phyloP scores from a whole-genome alignment of 2,329 filamentous ascomycete species.

The Corinectria fuckeliana region DNA sequence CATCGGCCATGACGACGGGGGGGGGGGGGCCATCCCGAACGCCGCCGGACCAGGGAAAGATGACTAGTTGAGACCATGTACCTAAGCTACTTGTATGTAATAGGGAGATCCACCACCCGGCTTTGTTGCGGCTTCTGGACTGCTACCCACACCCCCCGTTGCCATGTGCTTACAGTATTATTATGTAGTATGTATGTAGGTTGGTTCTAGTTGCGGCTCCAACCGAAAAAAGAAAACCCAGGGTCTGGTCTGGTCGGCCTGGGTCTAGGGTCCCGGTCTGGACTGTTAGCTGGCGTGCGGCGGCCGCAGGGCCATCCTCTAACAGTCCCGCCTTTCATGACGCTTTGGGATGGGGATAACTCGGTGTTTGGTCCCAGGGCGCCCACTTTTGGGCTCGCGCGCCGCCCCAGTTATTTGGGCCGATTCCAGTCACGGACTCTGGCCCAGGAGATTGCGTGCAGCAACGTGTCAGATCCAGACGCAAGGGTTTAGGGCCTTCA shows the following conservation, averaged over 20 bases:
- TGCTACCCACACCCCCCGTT: background rate
- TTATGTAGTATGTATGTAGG: too few species aligned
- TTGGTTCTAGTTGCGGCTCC: background rate
- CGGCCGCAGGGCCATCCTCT: background rate
- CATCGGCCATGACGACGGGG: background rate
- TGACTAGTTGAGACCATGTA: too few species aligned
- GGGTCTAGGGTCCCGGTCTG: too few species aligned
- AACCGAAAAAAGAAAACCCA: background rate
- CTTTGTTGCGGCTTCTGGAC: background rate
- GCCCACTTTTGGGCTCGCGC: conserved; percentile 17
- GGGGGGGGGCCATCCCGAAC: conserved; percentile 14
- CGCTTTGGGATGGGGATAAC: conserved; percentile 29
- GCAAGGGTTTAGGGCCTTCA: background rate
- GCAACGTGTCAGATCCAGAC: conserved; percentile 20
- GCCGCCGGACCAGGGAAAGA: conserved; percentile 6
- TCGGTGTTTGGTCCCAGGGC: conserved; percentile 29
- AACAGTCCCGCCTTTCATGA: conserved; percentile 2
- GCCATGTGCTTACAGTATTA: background rate
- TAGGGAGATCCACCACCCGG: too few species aligned
- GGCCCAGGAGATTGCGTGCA: conserved; percentile 11
- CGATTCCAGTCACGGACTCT: conserved; percentile 8
- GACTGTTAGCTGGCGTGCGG: too few species aligned
- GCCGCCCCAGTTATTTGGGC: conserved; percentile 20
- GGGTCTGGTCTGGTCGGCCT: background rate
- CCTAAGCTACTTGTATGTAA: too few species aligned